phyloP scores from a whole-genome alignment of 352 stramenopile species.

The Aphanomyces astaci region DNA sequence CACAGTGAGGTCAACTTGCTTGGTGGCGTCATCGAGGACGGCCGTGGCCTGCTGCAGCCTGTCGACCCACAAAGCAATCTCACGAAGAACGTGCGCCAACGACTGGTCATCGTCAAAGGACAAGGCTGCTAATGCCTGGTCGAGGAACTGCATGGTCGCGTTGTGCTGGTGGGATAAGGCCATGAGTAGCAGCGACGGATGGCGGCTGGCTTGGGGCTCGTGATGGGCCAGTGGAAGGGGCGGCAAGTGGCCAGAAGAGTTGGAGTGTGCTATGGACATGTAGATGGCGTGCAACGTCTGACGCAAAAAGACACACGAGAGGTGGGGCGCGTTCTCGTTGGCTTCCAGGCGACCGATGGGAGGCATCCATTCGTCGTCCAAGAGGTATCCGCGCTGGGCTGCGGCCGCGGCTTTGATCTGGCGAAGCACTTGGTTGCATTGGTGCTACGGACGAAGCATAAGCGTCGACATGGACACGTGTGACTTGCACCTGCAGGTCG shows the following conservation, averaged over 20 bases:
- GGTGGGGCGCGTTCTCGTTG: not conserved
- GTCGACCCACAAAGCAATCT: not conserved
- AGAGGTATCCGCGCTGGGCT: conserved; percentile 2
- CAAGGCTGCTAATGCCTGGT: not conserved
- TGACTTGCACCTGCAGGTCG: not conserved
- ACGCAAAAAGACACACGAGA: conserved; percentile 1
- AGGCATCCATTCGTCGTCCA: not conserved
- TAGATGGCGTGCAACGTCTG: not conserved
- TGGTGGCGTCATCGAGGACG: not conserved
- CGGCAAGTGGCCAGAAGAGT: not conserved
- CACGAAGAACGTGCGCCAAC: not conserved
- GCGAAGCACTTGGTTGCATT: not conserved
- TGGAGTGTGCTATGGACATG: not conserved
- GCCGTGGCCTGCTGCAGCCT: not conserved
- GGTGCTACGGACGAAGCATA: too few species aligned
- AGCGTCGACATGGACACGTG: too few species aligned
- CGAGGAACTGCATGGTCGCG: not conserved
- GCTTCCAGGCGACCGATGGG: conserved; percentile 13
- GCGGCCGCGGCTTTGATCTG: conserved; percentile 5
- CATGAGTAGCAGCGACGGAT: conserved; percentile 1
- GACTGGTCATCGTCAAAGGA: not conserved
- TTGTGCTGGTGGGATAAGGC: conserved; percentile 5
- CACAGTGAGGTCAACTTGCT: not conserved
- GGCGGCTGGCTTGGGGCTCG: not conserved
- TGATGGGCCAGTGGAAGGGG: not conserved